Conservation (phyloP, 1,284 basidiomycete genomes). For the Rhodotorula sp. region DNA sequence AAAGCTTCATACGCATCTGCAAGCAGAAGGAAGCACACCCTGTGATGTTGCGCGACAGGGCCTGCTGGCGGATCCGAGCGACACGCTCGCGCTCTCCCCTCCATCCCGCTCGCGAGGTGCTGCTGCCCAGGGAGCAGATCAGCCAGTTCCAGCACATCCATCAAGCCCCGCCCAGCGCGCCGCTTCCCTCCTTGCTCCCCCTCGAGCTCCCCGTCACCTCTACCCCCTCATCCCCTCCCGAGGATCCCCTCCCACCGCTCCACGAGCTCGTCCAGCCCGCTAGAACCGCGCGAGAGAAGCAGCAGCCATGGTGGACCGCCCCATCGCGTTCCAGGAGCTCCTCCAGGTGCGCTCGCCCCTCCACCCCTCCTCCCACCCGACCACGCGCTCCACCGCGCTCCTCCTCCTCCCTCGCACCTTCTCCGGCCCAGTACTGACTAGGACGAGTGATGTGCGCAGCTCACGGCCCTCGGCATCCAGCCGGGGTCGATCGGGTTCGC, state of each 20-base stretch:
- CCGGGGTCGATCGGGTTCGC: conserved; percentile 97
- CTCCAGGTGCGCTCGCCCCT: conserved; percentile 23
- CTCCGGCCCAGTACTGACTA: not conserved
- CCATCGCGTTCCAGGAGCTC: conserved; percentile 43
- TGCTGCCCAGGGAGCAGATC: no score
- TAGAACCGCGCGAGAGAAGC: not conserved
- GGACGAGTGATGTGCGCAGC: conserved; percentile 60
- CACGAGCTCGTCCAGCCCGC: not conserved
- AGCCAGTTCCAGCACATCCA: no score
- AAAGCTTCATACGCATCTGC: no score
- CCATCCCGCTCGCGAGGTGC: no score
- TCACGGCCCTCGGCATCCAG: conserved; percentile 93
- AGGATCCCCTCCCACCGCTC: not conserved
- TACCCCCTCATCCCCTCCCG: not conserved
- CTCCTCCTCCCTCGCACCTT: not conserved
- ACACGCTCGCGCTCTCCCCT: no score
- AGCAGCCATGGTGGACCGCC: conserved; percentile 34
- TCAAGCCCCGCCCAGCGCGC: not conserved
- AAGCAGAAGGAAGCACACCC: no score
- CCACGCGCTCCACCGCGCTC: conserved; percentile 7
- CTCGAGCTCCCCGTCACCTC: not conserved
- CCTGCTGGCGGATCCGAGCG: no score
- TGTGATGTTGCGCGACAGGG: no score
- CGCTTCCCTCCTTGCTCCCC: not conserved
- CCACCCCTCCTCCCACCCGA: not conserved